Conservation (phyloP, 352 stramenopile species). For the Pilasporangium apinafurcum region DNA sequence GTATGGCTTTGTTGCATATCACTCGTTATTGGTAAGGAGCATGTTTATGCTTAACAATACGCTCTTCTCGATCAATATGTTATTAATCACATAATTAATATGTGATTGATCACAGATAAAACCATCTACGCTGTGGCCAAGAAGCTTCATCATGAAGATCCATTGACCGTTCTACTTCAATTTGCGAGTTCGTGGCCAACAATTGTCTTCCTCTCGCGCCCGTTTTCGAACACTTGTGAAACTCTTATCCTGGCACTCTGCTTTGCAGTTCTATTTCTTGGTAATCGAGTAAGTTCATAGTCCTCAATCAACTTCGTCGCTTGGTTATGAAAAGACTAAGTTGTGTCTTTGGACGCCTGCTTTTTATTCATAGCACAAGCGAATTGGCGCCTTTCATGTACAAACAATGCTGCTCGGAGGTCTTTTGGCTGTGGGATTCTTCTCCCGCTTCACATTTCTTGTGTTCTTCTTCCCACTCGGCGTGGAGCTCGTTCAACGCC, state of each 20-base stretch:
- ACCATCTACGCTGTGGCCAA: constrained; percentile 34
- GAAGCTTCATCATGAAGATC: constrained; percentile 13
- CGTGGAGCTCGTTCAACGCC: constrained; percentile 49
- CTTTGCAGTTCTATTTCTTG: constrained; percentile 40
- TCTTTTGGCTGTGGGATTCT: constrained; percentile 65
- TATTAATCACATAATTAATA: background rate
- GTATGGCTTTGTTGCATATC: constrained; percentile 55
- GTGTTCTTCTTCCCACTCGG: constrained; percentile 77
- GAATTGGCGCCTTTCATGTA: constrained; percentile 22
- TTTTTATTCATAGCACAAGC: constrained; percentile 21
- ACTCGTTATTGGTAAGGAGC: constrained; percentile 32
- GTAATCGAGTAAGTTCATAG: constrained; percentile 24
- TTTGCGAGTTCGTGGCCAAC: constrained; percentile 73
- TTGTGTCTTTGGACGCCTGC: background rate
- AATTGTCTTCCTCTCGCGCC: constrained; percentile 56
- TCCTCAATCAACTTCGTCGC: background rate
- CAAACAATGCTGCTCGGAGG: constrained; percentile 57
- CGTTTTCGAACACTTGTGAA: constrained; percentile 80
- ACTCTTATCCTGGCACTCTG: constrained; percentile 54
- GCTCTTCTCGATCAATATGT: background rate
- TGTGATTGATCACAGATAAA: constrained; percentile 14
- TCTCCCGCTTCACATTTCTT: constrained; percentile 78
- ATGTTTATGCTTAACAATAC: too few relatives aligned
- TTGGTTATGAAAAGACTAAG: background rate
- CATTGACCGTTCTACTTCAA: constrained; percentile 19